A percentile compares a stretch with the other conserved stretches of the same genome.
These are phyloP conservation scores for Collybiopsis luxurians DNA, from an alignment of 768 basidiomycete genomes.

Conservation along the genomic window DNA sequence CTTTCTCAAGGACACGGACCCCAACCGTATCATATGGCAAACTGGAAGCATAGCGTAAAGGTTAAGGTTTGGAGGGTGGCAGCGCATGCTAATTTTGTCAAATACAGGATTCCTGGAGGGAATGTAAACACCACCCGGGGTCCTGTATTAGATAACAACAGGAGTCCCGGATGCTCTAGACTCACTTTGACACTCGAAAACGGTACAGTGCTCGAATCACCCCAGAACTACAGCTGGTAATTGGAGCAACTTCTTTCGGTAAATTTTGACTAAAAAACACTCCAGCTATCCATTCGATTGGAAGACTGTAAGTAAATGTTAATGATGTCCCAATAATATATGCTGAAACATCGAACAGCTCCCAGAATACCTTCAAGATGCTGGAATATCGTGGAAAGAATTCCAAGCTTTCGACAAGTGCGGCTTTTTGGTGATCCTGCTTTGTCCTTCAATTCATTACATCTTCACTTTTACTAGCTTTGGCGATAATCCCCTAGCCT, in stretches of 20 bases:
- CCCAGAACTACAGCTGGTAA: constrained; percentile 2
- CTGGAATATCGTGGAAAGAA: constrained; percentile 6
- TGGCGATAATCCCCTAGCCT: constrained; percentile 5
- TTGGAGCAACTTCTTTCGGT: neutral
- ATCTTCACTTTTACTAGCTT: neutral
- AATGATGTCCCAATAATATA: neutral
- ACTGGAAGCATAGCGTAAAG: neutral
- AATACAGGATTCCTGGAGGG: neutral
- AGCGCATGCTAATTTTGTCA: neutral
- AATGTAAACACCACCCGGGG: constrained; percentile 9
- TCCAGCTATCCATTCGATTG: constrained; percentile 6
- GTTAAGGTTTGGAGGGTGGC: neutral
- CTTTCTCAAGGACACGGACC: neutral
- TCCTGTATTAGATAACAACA: constrained; percentile 10
- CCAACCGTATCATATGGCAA: constrained; percentile 9
- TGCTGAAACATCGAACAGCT: neutral
- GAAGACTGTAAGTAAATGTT: neutral
- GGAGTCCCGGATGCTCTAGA: constrained; percentile 1
- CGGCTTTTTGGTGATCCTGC: neutral
- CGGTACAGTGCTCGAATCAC: constrained; percentile 1
- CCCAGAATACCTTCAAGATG: constrained; percentile 6
- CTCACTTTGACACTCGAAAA: constrained; percentile 4
- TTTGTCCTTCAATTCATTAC: neutral
- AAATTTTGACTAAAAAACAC: neutral
- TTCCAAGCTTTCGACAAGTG: constrained; percentile 8